Evolutionary conservation across 768 basidiomycete genomes (phyloP).

Genomic region (Mrakia blollopis): DNA sequence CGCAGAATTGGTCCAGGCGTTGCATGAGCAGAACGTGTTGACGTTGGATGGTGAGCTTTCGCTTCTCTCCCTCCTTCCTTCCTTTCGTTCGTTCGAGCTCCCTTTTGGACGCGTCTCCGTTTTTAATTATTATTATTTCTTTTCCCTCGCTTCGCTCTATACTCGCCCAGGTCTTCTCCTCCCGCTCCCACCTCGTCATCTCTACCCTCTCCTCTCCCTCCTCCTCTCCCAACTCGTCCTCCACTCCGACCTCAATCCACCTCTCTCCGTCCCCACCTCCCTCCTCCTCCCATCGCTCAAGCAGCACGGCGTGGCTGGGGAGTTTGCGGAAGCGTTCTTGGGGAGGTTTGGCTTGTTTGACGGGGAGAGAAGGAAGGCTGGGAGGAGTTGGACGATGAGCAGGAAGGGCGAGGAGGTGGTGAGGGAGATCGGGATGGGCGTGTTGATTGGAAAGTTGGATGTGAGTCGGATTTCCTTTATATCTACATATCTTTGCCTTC

Average conservation of each 20-base stretch:
- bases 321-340: background rate
- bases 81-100: background rate
- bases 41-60: constrained; percentile 10
- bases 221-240: constrained; percentile 22
- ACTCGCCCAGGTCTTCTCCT: constrained; percentile 24
- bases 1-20: constrained; percentile 14
- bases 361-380: background rate
- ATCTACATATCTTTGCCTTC: too few species aligned
- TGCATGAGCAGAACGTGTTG: constrained; percentile 25
- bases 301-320: constrained; percentile 6
- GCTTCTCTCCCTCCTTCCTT: constrained; percentile 11
- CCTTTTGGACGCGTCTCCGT: background rate
- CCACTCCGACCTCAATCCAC: constrained; percentile 1
- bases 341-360: constrained; percentile 6
- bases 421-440: constrained; percentile 13
- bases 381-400: constrained; percentile 1
- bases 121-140: background rate
- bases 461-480: background rate
- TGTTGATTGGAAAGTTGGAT: constrained; percentile 2
- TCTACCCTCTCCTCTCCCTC: constrained; percentile 27
- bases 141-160: background rate
- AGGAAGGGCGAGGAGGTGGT: background rate
- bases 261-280: background rate
- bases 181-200: constrained; percentile 9
- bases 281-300: constrained; percentile 3